phyloP scores from a whole-genome alignment of 352 stramenopile species.

The Phytopythium oedochilum region DNA sequence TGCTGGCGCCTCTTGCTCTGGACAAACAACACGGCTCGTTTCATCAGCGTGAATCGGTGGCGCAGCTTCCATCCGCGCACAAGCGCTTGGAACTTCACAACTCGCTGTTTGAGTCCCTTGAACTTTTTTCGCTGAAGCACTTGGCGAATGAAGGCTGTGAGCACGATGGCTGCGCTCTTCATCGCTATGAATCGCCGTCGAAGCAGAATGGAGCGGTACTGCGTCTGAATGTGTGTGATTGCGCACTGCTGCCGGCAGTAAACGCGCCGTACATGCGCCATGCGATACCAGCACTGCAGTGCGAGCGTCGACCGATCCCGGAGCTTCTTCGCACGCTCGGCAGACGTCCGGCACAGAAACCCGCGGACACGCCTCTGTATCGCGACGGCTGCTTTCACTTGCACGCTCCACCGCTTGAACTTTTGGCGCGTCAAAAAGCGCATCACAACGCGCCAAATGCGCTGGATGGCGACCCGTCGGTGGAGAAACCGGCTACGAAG shows the following conservation, averaged over 20 bases:
- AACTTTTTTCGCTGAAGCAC: conserved; percentile 62
- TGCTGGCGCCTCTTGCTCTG: conserved; percentile 45
- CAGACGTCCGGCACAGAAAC: conserved; percentile 57
- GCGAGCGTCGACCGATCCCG: conserved; percentile 25
- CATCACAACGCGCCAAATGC: conserved; percentile 28
- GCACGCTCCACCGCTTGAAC: conserved; percentile 27
- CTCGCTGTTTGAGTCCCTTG: conserved; percentile 45
- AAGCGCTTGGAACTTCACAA: conserved; percentile 65
- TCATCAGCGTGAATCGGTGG: conserved; percentile 21
- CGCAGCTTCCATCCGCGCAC: conserved; percentile 40
- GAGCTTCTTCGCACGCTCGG: conserved; percentile 53
- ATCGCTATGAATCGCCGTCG: conserved; percentile 41
- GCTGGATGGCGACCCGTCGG: conserved; percentile 23
- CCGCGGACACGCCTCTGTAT: conserved; percentile 45
- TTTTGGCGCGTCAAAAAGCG: conserved; percentile 42
- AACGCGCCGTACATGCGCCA: conserved; percentile 25
- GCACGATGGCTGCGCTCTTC: conserved; percentile 50
- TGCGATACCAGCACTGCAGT: conserved; percentile 59
- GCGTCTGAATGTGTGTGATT: conserved; percentile 40
- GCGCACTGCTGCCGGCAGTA: conserved; percentile 25
- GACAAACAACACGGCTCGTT: conserved; percentile 22
- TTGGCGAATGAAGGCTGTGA: conserved; percentile 68
- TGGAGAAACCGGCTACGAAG: conserved; percentile 19
- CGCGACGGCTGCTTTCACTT: conserved; percentile 26
- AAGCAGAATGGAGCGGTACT: conserved; percentile 29